A percentile compares a stretch with the other conserved stretches of the same genome.
phyloP scores from a whole-genome alignment of 2,329 filamentous ascomycete species.

The Trichoderma endophyticum region DNA sequence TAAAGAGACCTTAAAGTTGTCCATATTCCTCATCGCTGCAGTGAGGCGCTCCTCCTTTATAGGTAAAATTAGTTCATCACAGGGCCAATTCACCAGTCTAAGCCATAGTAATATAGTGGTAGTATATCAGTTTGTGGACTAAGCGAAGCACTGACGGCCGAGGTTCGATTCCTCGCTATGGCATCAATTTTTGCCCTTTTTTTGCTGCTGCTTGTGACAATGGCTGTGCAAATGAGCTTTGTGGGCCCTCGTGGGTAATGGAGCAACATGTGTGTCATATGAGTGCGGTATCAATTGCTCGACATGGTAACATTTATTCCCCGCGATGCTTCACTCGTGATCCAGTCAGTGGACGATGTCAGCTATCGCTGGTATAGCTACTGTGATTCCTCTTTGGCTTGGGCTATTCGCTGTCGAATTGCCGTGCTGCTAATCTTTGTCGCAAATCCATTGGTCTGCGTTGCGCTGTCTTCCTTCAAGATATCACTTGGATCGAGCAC shows the following conservation, averaged over 20 bases:
- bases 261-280: neutral
- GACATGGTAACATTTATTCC: neutral
- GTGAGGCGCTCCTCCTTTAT: neutral
- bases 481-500: constrained; percentile 63
- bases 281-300: neutral
- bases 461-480: constrained; percentile 46
- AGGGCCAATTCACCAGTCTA: neutral
- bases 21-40: neutral
- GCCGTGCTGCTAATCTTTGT: constrained; percentile 90
- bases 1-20: neutral
- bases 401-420: constrained; percentile 57
- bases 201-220: neutral
- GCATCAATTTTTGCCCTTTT: constrained; percentile 19
- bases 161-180: constrained; percentile 31
- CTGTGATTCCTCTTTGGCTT: constrained; percentile 24
- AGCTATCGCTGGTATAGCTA: neutral
- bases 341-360: neutral
- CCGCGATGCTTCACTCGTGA: neutral
- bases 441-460: constrained; percentile 55
- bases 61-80: neutral
- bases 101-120: constrained; percentile 29
- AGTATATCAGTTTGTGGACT: constrained; percentile 31
- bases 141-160: constrained; percentile 28
- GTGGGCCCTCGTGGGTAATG: neutral
- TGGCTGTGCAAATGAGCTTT: neutral